A percentile compares a stretch with the other conserved stretches of the same genome.
phyloP scores from a whole-genome alignment of 768 basidiomycete genomes.

The Leccinum truebloodii region DNA sequence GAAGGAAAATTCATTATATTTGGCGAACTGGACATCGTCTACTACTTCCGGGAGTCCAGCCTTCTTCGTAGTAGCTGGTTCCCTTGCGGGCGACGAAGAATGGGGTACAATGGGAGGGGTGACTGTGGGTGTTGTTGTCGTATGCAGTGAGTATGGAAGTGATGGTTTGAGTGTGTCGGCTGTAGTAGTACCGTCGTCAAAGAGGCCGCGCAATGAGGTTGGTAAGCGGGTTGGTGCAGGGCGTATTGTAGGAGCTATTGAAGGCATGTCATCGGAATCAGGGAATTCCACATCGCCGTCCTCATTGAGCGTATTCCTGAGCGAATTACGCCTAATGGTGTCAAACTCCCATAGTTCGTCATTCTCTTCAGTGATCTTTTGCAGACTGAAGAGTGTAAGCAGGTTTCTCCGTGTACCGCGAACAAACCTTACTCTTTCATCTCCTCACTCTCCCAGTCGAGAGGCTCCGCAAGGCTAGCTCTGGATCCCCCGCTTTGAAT shows the following conservation, averaged over 20 bases:
- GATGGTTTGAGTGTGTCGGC: slow-evolving; percentile 46
- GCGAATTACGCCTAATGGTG: slow-evolving; percentile 53
- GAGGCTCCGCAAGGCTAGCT: slow-evolving; percentile 71
- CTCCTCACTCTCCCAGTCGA: slow-evolving; percentile 73
- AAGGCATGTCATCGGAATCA: slow-evolving; percentile 15
- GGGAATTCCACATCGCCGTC: slow-evolving; percentile 27
- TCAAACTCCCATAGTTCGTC: slow-evolving; percentile 77
- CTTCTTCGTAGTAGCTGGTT: slow-evolving; percentile 35
- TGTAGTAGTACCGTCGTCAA: slow-evolving; percentile 56
- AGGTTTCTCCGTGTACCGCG: background rate
- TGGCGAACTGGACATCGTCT: slow-evolving; percentile 45
- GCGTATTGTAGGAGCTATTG: slow-evolving; percentile 48
- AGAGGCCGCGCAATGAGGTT: slow-evolving; percentile 75
- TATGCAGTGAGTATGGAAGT: slow-evolving; percentile 29
- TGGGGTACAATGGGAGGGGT: slow-evolving; percentile 27
- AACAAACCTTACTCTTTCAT: slow-evolving; percentile 45
- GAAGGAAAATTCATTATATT: slow-evolving; percentile 54
- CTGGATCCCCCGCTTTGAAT: slow-evolving; percentile 64
- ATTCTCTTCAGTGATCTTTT: slow-evolving; percentile 26
- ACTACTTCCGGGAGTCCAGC: slow-evolving; percentile 30
- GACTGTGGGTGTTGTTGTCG: slow-evolving; percentile 28
- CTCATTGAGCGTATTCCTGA: slow-evolving; percentile 22
- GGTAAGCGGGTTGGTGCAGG: slow-evolving; percentile 60
- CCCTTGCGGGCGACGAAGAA: slow-evolving; percentile 40
- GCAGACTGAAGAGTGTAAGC: slow-evolving; percentile 19